Percentiles rank a stretch among this genome's conserved stretches.
Conservation (phyloP, 805 yeast genomes). For the Metschnikowia aberdeeniae region DNA sequence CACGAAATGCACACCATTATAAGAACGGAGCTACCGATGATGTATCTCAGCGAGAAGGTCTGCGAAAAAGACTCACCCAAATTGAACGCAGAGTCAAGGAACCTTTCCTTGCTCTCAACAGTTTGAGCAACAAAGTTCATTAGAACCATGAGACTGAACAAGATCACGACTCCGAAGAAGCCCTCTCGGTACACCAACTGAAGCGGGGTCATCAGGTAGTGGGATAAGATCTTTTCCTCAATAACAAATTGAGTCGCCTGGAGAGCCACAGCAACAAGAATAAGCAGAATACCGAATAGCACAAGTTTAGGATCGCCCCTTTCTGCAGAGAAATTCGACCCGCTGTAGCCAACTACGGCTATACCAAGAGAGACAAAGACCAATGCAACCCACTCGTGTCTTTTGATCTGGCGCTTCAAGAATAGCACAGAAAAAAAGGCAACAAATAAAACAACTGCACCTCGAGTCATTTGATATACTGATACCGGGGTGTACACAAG, state of each 20-base stretch:
- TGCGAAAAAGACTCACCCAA: constrained; percentile 46
- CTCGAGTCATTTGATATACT: constrained; percentile 82
- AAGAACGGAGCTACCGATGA: constrained; percentile 52
- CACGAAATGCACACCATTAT: constrained; percentile 70
- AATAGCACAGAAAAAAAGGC: constrained; percentile 66
- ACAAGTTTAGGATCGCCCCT: constrained; percentile 25
- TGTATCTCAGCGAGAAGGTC: constrained; percentile 38
- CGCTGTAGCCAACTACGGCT: constrained; percentile 68
- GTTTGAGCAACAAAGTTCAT: constrained; percentile 41
- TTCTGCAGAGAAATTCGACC: constrained; percentile 34
- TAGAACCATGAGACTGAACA: constrained; percentile 42
- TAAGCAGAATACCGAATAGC: constrained; percentile 52
- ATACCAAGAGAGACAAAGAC: constrained; percentile 66
- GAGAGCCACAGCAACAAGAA: constrained; percentile 60
- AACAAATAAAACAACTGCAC: constrained; percentile 70
- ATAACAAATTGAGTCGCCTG: constrained; percentile 75
- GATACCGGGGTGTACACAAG: constrained; percentile 72
- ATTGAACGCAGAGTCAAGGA: constrained; percentile 53
- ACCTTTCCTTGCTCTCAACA: constrained; percentile 25
- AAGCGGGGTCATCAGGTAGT: constrained; percentile 54
- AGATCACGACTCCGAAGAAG: constrained; percentile 51
- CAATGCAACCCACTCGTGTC: constrained; percentile 65
- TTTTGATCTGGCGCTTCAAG: constrained; percentile 50
- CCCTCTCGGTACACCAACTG: constrained; percentile 74
- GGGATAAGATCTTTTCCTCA: constrained; percentile 63